Evolutionary conservation across 345 rosid genomes (phyloP).

Genomic region (Ricinus communis): DNA sequence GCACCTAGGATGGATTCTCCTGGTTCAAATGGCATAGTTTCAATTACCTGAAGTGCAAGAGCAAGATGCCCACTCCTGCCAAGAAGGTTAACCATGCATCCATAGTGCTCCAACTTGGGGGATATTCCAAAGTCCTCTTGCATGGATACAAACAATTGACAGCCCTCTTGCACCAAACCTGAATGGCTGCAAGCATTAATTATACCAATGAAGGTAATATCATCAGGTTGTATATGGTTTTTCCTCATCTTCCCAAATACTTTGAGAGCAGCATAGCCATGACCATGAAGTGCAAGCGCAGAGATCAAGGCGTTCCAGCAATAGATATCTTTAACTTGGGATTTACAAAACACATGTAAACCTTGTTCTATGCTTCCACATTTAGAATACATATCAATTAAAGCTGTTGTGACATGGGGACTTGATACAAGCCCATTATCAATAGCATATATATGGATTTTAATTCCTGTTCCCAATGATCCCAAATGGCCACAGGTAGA

Average conservation of each 20-base stretch:
- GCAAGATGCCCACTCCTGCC: conserved; percentile 17
- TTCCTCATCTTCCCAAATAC: conserved; percentile 16
- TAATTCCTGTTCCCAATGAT: conserved; percentile 19
- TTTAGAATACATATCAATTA: conserved; percentile 33
- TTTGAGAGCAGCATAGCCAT: conserved; percentile 25
- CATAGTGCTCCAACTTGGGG: conserved; percentile 31
- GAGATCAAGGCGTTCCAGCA: conserved; percentile 32
- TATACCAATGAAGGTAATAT: conserved; percentile 25
- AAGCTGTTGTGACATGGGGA: conserved; percentile 25
- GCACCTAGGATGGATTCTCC: conserved; percentile 30
- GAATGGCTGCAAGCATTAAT: conserved; percentile 34
- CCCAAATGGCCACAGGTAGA: conserved; percentile 31
- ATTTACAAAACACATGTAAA: conserved; percentile 16
- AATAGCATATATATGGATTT: conserved; percentile 12
- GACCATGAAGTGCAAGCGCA: conserved; percentile 27
- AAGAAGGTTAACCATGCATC: conserved; percentile 34
- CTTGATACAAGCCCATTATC: conserved; percentile 17
- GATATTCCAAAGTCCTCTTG: conserved; percentile 22
- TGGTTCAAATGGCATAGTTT: conserved; percentile 28
- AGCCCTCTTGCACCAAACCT: conserved; percentile 32
- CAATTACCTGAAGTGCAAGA: conserved; percentile 16
- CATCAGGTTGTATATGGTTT: conserved; percentile 12
- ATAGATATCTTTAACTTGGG: conserved; percentile 25
- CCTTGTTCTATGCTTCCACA: conserved; percentile 28
- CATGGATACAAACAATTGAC: conserved; percentile 21